A percentile compares a stretch with the other conserved stretches of the same genome.
Conservation (phyloP, 73 alveolate species). For the Blepharisma japonicum region DNA sequence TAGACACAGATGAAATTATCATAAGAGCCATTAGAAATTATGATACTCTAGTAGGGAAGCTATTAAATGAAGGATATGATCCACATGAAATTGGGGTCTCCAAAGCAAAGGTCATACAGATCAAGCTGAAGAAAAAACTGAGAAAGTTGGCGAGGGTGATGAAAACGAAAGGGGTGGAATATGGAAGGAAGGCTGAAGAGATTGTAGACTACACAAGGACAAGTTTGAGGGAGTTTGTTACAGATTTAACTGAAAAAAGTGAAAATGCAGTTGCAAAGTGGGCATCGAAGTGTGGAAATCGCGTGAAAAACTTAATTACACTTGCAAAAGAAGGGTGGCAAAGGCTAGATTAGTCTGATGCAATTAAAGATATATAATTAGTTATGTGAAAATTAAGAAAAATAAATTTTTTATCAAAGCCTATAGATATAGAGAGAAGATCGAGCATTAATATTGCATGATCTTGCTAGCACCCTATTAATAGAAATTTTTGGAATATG, state of each 20-base stretch:
- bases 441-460: no score
- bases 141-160: not conserved
- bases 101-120: not conserved
- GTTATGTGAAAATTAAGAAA: no score
- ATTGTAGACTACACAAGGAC: not conserved
- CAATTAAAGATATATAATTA: no score
- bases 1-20: conserved; percentile 1
- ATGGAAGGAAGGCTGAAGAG: not conserved
- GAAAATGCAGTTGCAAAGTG: not conserved
- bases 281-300: not conserved
- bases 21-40: not conserved
- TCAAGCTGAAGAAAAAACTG: not conserved
- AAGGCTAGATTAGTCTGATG: no score
- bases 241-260: not conserved
- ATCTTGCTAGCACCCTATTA: no score
- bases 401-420: no score
- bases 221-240: not conserved
- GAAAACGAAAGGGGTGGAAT: not conserved
- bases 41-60: conserved; percentile 4
- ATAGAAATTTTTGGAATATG: no score
- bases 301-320: no score
- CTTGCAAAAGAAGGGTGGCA: no score
- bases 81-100: not conserved
- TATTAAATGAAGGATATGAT: conserved; percentile 6
- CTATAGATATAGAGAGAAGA: no score